These are phyloP conservation scores for Physocladia obscura DNA, from an alignment of 192 early-diverging fungal species.

Conservation along the genomic window DNA sequence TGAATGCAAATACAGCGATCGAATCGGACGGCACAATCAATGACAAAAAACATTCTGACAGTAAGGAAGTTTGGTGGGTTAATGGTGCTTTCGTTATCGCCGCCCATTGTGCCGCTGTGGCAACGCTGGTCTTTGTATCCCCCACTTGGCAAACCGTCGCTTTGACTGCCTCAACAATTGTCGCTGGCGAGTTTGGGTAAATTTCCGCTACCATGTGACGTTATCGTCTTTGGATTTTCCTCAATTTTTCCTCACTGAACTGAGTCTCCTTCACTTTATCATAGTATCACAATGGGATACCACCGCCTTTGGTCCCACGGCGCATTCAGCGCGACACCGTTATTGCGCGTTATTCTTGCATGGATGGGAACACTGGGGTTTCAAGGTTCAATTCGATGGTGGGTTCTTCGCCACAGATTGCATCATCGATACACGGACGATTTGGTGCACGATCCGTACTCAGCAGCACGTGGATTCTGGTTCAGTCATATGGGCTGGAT, in stretches of 20 bases:
- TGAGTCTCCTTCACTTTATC: too few relatives aligned
- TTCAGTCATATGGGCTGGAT: constrained; percentile 51
- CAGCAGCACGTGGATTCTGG: constrained; percentile 41
- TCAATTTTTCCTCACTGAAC: neutral
- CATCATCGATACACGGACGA: constrained; percentile 50
- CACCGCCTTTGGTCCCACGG: constrained; percentile 42
- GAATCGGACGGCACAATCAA: too few relatives aligned
- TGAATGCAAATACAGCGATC: too few relatives aligned
- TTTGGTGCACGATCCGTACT: constrained; percentile 42
- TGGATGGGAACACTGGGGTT: constrained; percentile 39
- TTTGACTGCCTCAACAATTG: constrained; percentile 2
- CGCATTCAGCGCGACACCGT: constrained; percentile 29
- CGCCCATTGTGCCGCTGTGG: constrained; percentile 22
- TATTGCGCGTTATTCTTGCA: constrained; percentile 28
- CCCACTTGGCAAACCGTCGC: constrained; percentile 12
- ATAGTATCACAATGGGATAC: constrained; percentile 50
- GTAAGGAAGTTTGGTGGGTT: constrained; percentile 31
- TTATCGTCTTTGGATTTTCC: too few relatives aligned
- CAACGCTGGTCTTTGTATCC: constrained; percentile 20
- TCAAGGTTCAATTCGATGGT: constrained; percentile 47
- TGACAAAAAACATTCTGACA: neutral
- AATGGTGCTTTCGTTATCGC: constrained; percentile 32
- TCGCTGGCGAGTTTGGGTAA: constrained; percentile 35
- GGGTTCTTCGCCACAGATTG: constrained; percentile 41
- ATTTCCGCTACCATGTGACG: neutral